Percentiles rank a stretch among this genome's conserved stretches.
Conservation (phyloP, 331 rosid species). For the Quercus phellos region DNA sequence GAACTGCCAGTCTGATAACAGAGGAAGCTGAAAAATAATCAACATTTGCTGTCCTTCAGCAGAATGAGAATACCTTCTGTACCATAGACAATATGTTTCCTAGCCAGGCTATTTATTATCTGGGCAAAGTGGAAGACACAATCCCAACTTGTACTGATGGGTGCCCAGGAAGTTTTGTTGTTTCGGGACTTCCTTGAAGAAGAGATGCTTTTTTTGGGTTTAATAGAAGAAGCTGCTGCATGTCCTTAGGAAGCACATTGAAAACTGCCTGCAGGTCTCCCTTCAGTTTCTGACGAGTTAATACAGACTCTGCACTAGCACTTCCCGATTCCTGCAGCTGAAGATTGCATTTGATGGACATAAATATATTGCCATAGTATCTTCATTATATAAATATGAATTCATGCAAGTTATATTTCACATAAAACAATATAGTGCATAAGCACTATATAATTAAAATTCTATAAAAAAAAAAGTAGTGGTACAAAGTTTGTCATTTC, state of each 20-base stretch:
- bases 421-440: not conserved
- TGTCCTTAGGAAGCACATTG: constrained; percentile 67
- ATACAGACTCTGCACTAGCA: constrained; percentile 39
- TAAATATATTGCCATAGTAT: constrained; percentile 1
- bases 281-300: constrained; percentile 52
- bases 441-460: not conserved
- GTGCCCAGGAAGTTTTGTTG: constrained; percentile 47
- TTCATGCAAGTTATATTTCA: not conserved
- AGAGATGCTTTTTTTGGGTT: constrained; percentile 75
- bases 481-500: not conserved
- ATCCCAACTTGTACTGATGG: constrained; percentile 38
- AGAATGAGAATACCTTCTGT: constrained; percentile 16
- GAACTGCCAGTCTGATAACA: constrained; percentile 12
- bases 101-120: constrained; percentile 31
- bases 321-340: constrained; percentile 73
- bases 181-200: constrained; percentile 46
- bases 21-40: constrained; percentile 23
- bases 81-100: constrained; percentile 16
- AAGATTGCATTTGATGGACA: constrained; percentile 26
- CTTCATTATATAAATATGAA: not conserved
- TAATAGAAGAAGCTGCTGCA: constrained; percentile 77
- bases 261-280: constrained; percentile 67
- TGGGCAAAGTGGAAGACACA: constrained; percentile 37
- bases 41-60: constrained; percentile 13
- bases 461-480: not conserved